phyloP scores from a whole-genome alignment of 352 stramenopile genomes.

The Saprolegnia parasitica region DNA sequence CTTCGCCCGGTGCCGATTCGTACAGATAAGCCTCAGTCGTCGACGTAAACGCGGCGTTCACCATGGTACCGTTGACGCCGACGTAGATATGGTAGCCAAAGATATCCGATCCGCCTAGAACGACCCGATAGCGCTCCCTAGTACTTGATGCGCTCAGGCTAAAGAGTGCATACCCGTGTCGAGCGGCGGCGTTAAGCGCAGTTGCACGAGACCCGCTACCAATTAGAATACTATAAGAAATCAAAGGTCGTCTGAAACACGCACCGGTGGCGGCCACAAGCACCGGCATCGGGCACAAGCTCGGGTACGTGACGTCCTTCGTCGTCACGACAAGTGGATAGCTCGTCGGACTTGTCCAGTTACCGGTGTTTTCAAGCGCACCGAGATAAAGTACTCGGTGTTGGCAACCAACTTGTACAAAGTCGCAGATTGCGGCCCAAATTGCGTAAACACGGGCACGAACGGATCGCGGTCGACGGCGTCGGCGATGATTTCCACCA shows the following conservation, averaged over 20 bases:
- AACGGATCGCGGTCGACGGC: not conserved
- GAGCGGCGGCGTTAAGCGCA: not conserved
- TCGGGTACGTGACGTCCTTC: not conserved
- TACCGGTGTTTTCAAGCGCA: not conserved
- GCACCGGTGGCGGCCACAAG: constrained; percentile 1
- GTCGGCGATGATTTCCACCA: not conserved
- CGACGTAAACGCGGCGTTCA: not conserved
- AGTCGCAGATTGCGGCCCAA: not conserved
- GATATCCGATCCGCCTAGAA: constrained; percentile 17
- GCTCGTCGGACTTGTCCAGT: not conserved
- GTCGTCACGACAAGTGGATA: not conserved
- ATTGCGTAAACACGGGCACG: not conserved
- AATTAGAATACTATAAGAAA: not conserved
- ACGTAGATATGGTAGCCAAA: constrained; percentile 12
- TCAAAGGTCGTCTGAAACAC: not conserved
- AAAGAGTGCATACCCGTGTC: constrained; percentile 12
- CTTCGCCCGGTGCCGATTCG: not conserved
- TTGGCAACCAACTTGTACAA: not conserved
- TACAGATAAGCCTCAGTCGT: not conserved
- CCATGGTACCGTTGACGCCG: not conserved
- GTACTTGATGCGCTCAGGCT: too few species aligned
- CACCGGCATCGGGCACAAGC: not conserved
- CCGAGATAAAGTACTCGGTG: constrained; percentile 19
- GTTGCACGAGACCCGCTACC: not conserved
- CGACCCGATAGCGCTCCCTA: too few species aligned